Percentiles rank a stretch among this genome's conserved stretches.
Evolutionary conservation across 2,329 filamentous ascomycete species (phyloP).

Genomic region (Monilinia laxa): DNA sequence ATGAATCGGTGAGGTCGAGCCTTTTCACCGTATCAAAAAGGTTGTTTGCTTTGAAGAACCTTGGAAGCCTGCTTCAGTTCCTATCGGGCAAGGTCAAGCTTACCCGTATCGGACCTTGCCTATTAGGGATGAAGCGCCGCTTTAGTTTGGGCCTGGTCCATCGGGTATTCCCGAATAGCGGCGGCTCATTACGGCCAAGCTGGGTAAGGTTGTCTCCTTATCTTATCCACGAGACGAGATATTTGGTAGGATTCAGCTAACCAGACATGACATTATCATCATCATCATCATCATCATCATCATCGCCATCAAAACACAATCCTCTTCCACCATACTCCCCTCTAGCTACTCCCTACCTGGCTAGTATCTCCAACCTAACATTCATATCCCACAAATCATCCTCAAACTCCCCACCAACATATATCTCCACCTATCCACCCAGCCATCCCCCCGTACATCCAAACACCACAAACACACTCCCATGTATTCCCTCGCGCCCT

Average conservation of each 20-base stretch:
- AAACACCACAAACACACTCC: background rate
- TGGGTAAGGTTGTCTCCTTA: background rate
- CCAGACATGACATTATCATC: no score
- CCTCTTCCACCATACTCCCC: background rate
- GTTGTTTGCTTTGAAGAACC: no score
- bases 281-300: no score
- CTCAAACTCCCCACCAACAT: no score
- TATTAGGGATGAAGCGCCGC: background rate
- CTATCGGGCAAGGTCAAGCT: no score
- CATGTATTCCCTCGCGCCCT: conserved; percentile 22
- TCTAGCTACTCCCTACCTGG: background rate
- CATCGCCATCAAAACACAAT: background rate
- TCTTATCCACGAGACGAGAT: background rate
- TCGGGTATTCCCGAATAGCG: background rate
- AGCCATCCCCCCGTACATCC: background rate
- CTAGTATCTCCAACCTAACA: background rate
- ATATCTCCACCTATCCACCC: no score
- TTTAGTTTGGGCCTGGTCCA: background rate
- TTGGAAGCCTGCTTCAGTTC: no score
- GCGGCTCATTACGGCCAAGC: background rate
- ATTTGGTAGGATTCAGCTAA: background rate
- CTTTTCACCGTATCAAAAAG: background rate
- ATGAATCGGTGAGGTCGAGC: background rate
- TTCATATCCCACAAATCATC: no score
- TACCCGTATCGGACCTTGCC: no score